A percentile compares a stretch with the other conserved stretches of the same genome.
These are phyloP conservation scores for Tetracentron sinense DNA, from an alignment of 164 flowering plant genomes.

Conservation along the genomic window DNA sequence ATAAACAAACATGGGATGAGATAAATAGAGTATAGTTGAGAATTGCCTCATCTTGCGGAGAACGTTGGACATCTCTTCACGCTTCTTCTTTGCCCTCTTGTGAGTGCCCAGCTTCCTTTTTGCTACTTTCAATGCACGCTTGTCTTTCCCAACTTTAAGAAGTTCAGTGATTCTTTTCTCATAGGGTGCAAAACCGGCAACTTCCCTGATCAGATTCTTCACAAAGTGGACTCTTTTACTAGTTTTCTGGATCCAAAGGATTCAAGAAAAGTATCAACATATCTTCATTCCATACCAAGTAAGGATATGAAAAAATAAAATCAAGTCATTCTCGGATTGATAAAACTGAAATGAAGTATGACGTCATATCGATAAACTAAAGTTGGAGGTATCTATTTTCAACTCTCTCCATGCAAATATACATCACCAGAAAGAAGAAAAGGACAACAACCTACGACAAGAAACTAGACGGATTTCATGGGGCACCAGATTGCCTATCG, in stretches of 20 bases:
- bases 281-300: background rate
- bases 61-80: conserved; percentile 58
- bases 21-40: background rate
- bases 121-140: conserved; percentile 50
- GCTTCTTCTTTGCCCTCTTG: conserved; percentile 62
- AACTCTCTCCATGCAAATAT: background rate
- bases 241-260: conserved; percentile 35
- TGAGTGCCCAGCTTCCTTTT: conserved; percentile 50
- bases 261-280: background rate
- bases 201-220: conserved; percentile 46
- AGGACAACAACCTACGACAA: background rate
- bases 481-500: background rate
- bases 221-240: conserved; percentile 51
- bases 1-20: background rate
- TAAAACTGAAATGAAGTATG: too few species aligned
- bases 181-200: conserved; percentile 61
- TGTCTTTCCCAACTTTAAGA: conserved; percentile 58
- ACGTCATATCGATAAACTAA: too few species aligned
- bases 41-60: conserved; percentile 56
- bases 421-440: background rate
- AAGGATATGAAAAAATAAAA: too few species aligned
- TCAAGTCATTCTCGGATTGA: too few species aligned
- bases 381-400: background rate
- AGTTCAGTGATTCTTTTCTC: conserved; percentile 65
- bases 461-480: background rate